Evolutionary conservation across 805 yeast species (phyloP), one percentile per base, ranked within the genome.

Genomic region (Isabelozyma rhagii): DNA sequence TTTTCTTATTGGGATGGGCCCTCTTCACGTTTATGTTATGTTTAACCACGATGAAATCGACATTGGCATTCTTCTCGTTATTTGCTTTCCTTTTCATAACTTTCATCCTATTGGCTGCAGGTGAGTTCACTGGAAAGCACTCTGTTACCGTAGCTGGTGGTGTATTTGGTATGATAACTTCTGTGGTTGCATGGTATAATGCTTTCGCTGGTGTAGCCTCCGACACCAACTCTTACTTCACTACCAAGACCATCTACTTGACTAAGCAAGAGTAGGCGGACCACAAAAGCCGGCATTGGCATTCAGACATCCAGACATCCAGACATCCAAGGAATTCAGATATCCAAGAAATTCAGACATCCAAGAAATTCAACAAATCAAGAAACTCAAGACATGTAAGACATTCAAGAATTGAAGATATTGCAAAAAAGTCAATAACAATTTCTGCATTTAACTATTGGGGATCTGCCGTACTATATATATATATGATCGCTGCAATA

Each of bases 191-290:
- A 13, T 84, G 82, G 79, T 82, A 80, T 62, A 83, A 83, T 53
- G 82, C 87, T 3, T 81, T 75, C 59, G 85, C 85, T 25, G 85
- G 84, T 63, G 71, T 80, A 15, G 85, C 87, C 5, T 82, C 78
- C 49, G 63, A 64, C 11, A 77, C 80, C 48, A 87, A 85, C 68
- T 74, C 85, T 39, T 87, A 84, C 63, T 54, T 85, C 54, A 68
- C 70, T 14, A 66, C 82, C 45, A 70, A 72, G 49, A 81, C 88
- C 15, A 47, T 75, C 46, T 78, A 65, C 58, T 61, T 82, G 68
- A 83, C 84, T 14, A 42, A 42, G 14, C 14, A 42, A 11, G 8
- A 15, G 1, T 41, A 29, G 10, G 34, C 34, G 9, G 41, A 8
- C 21, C 21, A 39, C 15, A 14, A 9, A 39, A 39, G 8, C 41